Evolutionary conservation across 192 early-diverging fungal genomes (phyloP).

Genomic region (Umbelopsis sp.): DNA sequence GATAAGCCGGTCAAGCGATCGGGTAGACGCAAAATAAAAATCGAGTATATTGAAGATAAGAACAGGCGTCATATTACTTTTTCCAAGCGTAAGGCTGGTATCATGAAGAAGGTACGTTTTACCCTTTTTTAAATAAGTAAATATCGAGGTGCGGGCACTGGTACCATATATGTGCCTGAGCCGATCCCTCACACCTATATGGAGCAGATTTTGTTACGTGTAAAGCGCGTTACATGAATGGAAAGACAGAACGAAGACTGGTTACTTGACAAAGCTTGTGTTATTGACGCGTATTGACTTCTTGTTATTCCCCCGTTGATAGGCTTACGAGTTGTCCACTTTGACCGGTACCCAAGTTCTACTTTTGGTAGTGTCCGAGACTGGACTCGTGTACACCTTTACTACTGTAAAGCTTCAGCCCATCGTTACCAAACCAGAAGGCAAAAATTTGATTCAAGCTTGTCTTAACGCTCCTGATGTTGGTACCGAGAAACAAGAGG

Average conservation of each 20-base stretch:
- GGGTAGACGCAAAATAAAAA: constrained; percentile 93
- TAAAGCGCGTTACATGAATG: neutral
- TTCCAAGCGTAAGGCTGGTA: constrained; percentile 92
- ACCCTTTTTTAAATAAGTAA: neutral
- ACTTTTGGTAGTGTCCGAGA: constrained; percentile 91
- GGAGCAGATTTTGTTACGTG: neutral
- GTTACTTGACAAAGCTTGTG: neutral
- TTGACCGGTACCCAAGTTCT: constrained; percentile 95
- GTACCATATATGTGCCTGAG: constrained; percentile 18
- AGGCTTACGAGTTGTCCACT: constrained; percentile 91
- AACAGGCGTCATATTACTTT: constrained; percentile 93
- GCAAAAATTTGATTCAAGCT: constrained; percentile 90
- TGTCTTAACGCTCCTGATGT: constrained; percentile 89
- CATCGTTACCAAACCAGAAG: constrained; percentile 87
- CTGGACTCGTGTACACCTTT: constrained; percentile 94
- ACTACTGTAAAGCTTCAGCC: constrained; percentile 93
- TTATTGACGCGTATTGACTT: neutral
- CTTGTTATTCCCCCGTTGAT: neutral
- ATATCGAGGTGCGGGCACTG: neutral
- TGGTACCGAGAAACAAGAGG: constrained; percentile 14
- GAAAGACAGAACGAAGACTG: neutral
- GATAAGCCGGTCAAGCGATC: constrained; percentile 64
- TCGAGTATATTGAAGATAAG: constrained; percentile 95
- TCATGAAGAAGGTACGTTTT: constrained; percentile 92
- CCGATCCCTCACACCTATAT: neutral